A percentile compares a stretch with the other conserved stretches of the same genome.
These are phyloP conservation scores for bread wheat (Triticum aestivum) DNA, from an alignment of 176 grass and related monocot genomes.

Conservation along the genomic window DNA sequence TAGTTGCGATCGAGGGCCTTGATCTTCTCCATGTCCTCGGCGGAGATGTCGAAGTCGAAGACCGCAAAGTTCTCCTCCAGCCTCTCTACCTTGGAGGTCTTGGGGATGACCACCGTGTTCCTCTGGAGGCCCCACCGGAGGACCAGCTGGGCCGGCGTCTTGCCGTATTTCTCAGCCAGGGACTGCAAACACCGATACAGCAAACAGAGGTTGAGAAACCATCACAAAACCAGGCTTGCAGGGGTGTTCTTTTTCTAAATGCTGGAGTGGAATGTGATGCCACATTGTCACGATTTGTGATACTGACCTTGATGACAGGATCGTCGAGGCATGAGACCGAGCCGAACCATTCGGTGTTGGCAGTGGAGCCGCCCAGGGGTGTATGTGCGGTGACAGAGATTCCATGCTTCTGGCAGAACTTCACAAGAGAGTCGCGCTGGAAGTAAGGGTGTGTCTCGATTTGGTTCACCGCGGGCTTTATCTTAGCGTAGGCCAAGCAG, in stretches of 20 bases:
- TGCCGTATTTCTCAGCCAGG: slow-evolving; percentile 75
- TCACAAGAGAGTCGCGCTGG: slow-evolving; percentile 86
- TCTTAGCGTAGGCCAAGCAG: slow-evolving; percentile 80
- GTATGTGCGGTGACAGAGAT: slow-evolving; percentile 88
- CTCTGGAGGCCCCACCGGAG: slow-evolving; percentile 89
- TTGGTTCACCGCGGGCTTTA: slow-evolving; percentile 94
- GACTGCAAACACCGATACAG: slow-evolving; percentile 29
- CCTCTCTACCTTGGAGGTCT: slow-evolving; percentile 78
- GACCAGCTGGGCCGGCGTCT: slow-evolving; percentile 62
- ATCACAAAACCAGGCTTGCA: background rate
- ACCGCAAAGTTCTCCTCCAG: slow-evolving; percentile 68
- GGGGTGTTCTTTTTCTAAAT: background rate
- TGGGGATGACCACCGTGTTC: slow-evolving; percentile 87
- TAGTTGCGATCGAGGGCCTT: slow-evolving; percentile 67
- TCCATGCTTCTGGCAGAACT: slow-evolving; percentile 95
- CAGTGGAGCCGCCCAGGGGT: slow-evolving; percentile 72
- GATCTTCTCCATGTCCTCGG: slow-evolving; percentile 83
- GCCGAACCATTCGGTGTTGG: slow-evolving; percentile 84
- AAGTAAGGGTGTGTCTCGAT: slow-evolving; percentile 91
- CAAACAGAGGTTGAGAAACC: background rate
- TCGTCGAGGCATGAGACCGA: slow-evolving; percentile 83
- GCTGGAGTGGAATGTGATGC: too few species aligned
- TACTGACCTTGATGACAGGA: slow-evolving; percentile 67
- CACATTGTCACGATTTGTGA: background rate
- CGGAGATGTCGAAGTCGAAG: slow-evolving; percentile 64